Base-by-base conservation (phyloP, 2,329 filamentous ascomycete species). In the Colletotrichum incanum region DNA sequence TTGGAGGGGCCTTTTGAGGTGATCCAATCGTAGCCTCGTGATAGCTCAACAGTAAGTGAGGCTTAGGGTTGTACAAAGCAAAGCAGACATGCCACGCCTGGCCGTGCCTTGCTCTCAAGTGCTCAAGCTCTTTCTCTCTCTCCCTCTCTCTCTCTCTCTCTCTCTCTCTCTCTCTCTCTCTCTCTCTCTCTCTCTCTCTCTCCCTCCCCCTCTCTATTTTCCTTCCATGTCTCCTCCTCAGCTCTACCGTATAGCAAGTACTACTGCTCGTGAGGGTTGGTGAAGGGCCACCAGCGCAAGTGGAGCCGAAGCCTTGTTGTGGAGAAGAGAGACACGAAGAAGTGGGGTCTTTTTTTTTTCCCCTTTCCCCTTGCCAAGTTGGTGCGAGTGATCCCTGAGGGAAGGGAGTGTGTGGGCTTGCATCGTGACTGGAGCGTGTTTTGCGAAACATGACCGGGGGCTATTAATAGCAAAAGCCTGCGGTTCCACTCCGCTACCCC, bases 401-500 rank as follows among this genome's bases (percentile, higher is more conserved):
- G n/a, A 39, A 56, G n/a, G 59, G 31, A 63, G 45, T 52, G 45
- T 47, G 59, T 39, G 60, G 60, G 65, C 58, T 66, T 60, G 63
- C 69, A 41, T 72, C 65, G 67, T 71, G 71, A 73, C 66, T 73
- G 60, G 71, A 71, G 39, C 47, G 45, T 71, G 67, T 58, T 71
- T 65, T 73, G 61, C 61, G 67, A 73, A 73, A 71, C 67, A 59
- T 58, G 61, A 56, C 56, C 61, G 34, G 71, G 67, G 71, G 34
- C 67, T 73, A 73, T 73, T 73, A 73, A 73, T 73, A 73, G 71
- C 47, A 66, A 62, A 50, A 50, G 60, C 20, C 60, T n/a, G 45
- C 60, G 47, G 60, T 63, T 41, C 49, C 62, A 47, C 23, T 41
- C 37, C 12, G 11, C 26, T 23, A 7, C 18, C 37, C 43, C 31